Evolutionary conservation across 2,329 filamentous ascomycete genomes (phyloP).

Genomic region (Xylariaceae sp.): DNA sequence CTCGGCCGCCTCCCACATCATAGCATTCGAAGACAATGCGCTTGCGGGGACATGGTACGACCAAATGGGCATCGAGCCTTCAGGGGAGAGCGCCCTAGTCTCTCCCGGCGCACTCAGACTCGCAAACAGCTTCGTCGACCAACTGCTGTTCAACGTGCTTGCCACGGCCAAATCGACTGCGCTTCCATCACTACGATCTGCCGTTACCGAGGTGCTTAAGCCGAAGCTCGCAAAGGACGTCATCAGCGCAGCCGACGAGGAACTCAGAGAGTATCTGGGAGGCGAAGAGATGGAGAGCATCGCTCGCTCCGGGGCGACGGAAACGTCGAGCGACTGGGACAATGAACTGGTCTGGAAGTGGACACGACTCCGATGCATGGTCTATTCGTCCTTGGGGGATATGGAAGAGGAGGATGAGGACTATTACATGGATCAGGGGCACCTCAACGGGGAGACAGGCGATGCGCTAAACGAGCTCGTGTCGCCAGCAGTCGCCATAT

Average conservation of each 20-base stretch:
- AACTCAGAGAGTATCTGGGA: constrained; percentile 81
- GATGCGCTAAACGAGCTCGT: constrained; percentile 63
- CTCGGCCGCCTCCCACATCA: constrained; percentile 83
- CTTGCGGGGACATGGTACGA: constrained; percentile 66
- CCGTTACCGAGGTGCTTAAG: constrained; percentile 81
- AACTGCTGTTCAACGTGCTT: constrained; percentile 88
- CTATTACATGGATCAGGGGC: constrained; percentile 74
- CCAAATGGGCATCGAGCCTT: constrained; percentile 59
- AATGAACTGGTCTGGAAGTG: constrained; percentile 93
- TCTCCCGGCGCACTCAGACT: constrained; percentile 67
- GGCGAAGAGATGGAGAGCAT: constrained; percentile 71
- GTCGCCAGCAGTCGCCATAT: constrained; percentile 89
- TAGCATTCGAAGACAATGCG: constrained; percentile 80
- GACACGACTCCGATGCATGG: constrained; percentile 90
- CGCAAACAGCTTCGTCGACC: constrained; percentile 89
- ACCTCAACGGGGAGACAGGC: constrained; percentile 54
- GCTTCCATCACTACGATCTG: constrained; percentile 68
- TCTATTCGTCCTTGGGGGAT: constrained; percentile 92
- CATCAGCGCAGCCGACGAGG: constrained; percentile 76
- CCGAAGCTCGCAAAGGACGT: constrained; percentile 82
- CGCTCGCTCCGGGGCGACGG: constrained; percentile 46
- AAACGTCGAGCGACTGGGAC: constrained; percentile 65
- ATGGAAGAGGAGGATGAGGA: constrained; percentile 98
- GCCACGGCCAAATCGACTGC: constrained; percentile 71
- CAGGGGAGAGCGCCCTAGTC: constrained; percentile 65